These are phyloP conservation scores for Coniochaeta ligniaria DNA, from an alignment of 2,329 filamentous ascomycete genomes.

Conservation along the genomic window DNA sequence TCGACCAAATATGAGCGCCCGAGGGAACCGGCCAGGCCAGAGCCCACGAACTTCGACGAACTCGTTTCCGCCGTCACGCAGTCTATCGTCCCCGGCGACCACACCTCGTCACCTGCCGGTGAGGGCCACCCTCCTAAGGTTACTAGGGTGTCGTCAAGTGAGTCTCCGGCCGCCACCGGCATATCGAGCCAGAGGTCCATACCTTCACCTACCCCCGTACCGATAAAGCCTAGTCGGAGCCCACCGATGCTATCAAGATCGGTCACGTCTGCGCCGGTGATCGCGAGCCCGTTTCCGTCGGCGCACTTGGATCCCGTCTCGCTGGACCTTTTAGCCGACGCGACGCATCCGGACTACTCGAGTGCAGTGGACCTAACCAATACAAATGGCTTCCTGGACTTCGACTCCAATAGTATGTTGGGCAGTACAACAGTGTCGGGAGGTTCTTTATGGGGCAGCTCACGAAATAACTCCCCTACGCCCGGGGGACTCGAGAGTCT, in stretches of 20 bases:
- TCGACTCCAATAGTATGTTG: background rate
- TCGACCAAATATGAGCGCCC: conserved; percentile 18
- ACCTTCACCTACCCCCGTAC: background rate
- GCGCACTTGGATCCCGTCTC: background rate
- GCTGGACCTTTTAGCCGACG: background rate
- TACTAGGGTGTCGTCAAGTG: background rate
- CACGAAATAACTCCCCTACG: background rate
- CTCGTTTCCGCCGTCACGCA: conserved; percentile 18
- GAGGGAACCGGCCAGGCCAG: conserved; percentile 7
- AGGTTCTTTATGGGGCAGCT: background rate
- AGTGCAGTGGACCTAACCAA: background rate
- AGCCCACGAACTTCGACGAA: conserved; percentile 17
- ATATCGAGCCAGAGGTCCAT: background rate
- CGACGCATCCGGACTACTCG: background rate
- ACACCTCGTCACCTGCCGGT: background rate
- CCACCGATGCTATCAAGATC: background rate
- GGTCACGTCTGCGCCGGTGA: background rate
- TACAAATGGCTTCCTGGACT: background rate
- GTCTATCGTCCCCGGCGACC: conserved; percentile 10
- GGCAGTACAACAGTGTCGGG: background rate
- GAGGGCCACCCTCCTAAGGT: background rate
- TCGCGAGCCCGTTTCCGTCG: background rate
- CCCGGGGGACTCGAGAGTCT: background rate
- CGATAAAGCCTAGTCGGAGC: background rate
- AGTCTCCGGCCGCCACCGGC: background rate